phyloP scores from a whole-genome alignment of 805 yeast species.

The Myxozyma lipomycoides region DNA sequence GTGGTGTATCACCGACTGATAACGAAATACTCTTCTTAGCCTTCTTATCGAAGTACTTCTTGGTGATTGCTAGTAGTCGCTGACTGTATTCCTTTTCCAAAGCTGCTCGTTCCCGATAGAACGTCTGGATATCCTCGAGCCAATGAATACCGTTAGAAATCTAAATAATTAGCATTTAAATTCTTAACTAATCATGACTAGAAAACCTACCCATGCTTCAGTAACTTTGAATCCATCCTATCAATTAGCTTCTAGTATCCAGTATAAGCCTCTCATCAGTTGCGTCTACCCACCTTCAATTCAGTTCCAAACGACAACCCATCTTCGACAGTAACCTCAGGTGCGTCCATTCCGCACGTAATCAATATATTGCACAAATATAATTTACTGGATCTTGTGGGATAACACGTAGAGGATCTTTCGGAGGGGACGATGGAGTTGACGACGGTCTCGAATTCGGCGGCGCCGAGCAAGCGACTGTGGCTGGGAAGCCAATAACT shows the following conservation, averaged over 20 bases:
- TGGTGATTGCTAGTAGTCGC: conserved; percentile 58
- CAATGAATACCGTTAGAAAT: conserved; percentile 61
- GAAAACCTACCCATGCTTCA: conserved; percentile 61
- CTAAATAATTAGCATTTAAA: conserved; percentile 18
- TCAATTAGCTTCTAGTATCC: background rate
- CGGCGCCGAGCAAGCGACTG: too few species aligned
- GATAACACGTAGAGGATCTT: too few species aligned
- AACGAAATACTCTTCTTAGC: conserved; percentile 61
- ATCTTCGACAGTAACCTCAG: conserved; percentile 11
- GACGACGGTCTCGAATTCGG: too few species aligned
- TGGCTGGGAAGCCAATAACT: too few species aligned
- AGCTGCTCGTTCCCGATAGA: conserved; percentile 75
- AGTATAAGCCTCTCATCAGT: background rate
- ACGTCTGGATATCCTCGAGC: conserved; percentile 72
- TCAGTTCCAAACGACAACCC: conserved; percentile 35
- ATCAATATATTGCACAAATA: too few species aligned
- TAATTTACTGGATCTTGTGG: too few species aligned
- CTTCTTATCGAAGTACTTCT: conserved; percentile 71
- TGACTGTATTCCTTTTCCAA: conserved; percentile 80
- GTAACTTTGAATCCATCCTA: conserved; percentile 76
- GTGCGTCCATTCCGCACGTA: conserved; percentile 21
- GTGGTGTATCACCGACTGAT: conserved; percentile 88
- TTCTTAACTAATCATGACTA: background rate
- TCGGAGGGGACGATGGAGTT: too few species aligned
- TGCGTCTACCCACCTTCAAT: conserved; percentile 29